Base-by-base conservation (phyloP, 2,329 filamentous ascomycete genomes). In the Xylariaceae sp. region DNA sequence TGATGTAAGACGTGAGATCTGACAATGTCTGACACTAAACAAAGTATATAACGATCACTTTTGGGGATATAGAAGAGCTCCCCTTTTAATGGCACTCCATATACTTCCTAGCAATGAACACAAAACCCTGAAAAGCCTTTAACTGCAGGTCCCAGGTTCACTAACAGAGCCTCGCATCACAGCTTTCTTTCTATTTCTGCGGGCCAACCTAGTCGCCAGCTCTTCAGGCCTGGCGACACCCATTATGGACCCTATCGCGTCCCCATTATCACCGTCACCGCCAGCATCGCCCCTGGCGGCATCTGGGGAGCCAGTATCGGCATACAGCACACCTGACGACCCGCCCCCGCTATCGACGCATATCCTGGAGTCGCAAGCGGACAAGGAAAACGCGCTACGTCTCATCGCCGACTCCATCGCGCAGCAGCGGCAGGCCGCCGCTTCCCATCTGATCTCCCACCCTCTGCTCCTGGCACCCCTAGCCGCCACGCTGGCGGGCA, bases 161-260 rank as follows among this genome's bases (percentile, higher is more conserved):
- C 52, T 53, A 51, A 52, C 42, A 46, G 43, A 41, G 19, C 41
- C 48, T 51, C 52, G 41, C 52, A 48, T n/a, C 31, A 44, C 62
- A 92, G 86, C 85, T 17, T 92, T 92, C 68, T 83, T 92, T 63
- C 83, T 80, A 40, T 90, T 87, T 52, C 73, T 92, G 12, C 80
- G 85, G 51, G 84, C 84, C 48, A 92, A 92, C 57, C 75, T 92
- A 39, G 81, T 82, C 52, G 78, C 90, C 41, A 73, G 70, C 36
- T 68, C 69, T 31, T 79, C 70, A 46, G 66, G 78, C 40, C 64
- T 83, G 48, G 76, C 80, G 31, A 85, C 83, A 16, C 81, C 82
- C 14, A 71, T 76, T 53, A 66, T 81, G 57, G 66, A 74, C 62
- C 69, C 81, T 50, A 63, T 69, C 41, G 62, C 70, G 51, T 63